Conservation (phyloP, 371 early-diverging fungal genomes). For the Chytridium lagenaria region DNA sequence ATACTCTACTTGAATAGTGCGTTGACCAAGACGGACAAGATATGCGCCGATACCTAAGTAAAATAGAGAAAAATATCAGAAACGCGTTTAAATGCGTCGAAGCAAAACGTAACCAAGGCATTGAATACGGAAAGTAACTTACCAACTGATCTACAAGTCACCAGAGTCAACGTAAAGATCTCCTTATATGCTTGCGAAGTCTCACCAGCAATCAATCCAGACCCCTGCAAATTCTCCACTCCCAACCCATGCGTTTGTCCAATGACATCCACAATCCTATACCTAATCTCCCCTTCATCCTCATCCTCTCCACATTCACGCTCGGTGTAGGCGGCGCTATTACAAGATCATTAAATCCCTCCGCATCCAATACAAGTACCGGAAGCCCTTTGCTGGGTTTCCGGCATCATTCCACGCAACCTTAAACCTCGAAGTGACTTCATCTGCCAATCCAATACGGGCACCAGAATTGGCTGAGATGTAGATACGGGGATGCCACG, state of each 20-base stretch:
- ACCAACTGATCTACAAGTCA: slow-evolving; percentile 97
- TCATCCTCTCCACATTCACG: slow-evolving; percentile 58
- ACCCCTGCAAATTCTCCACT: slow-evolving; percentile 98
- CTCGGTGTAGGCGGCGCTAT: slow-evolving; percentile 33
- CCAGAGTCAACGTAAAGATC: slow-evolving; percentile 96
- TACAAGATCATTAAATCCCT: slow-evolving; percentile 57
- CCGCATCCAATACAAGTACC: slow-evolving; percentile 88
- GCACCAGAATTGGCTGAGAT: slow-evolving; percentile 99
- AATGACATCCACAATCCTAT: slow-evolving; percentile 88
- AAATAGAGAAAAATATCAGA: slow-evolving; percentile 5
- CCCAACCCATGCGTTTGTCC: slow-evolving; percentile 92
- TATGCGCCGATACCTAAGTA: slow-evolving; percentile 98
- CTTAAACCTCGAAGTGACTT: slow-evolving; percentile 83
- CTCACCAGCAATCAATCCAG: slow-evolving; percentile 98
- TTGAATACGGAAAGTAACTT: slow-evolving; percentile 11
- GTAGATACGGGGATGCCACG: slow-evolving; percentile 90
- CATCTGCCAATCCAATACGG: slow-evolving; percentile 97
- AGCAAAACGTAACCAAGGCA: background rate
- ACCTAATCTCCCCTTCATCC: slow-evolving; percentile 75
- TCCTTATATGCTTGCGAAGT: slow-evolving; percentile 95
- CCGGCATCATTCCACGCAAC: slow-evolving; percentile 83
- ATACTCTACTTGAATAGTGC: slow-evolving; percentile 96
- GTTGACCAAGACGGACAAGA: slow-evolving; percentile 97
- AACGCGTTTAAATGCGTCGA: background rate
- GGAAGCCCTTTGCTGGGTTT: slow-evolving; percentile 89